Conservation (phyloP, 225 moss, liverwort and hornwort species). For the Polytrichum formosum region DNA sequence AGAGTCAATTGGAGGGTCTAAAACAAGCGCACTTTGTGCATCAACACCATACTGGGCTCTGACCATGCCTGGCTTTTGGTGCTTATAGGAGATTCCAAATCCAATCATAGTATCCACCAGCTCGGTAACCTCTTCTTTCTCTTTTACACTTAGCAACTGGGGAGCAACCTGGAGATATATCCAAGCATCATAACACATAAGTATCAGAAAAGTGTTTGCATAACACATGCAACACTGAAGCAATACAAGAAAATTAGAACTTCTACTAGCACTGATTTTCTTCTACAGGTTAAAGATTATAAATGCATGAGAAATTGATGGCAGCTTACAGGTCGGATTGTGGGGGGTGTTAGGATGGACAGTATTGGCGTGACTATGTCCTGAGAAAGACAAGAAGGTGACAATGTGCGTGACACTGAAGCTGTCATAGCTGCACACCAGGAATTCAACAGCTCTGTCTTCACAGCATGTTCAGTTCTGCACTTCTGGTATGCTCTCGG, state of each 20-base stretch:
- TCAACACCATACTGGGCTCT: constrained; percentile 29
- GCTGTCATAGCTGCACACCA: constrained; percentile 54
- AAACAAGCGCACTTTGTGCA: constrained; percentile 32
- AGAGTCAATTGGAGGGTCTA: constrained; percentile 48
- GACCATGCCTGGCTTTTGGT: constrained; percentile 32
- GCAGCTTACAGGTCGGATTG: constrained; percentile 47
- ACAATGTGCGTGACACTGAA: constrained; percentile 46
- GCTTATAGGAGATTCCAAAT: constrained; percentile 55
- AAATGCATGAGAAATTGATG: neutral
- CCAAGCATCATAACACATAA: constrained; percentile 4
- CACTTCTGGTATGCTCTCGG: constrained; percentile 44
- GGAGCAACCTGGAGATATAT: constrained; percentile 43
- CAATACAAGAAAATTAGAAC: neutral
- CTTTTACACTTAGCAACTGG: constrained; percentile 47
- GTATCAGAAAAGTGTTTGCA: neutral
- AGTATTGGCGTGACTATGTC: constrained; percentile 47
- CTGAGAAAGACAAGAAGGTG: constrained; percentile 44
- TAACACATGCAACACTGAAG: neutral
- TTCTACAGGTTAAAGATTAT: too few species aligned
- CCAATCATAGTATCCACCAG: constrained; percentile 62
- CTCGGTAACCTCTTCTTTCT: constrained; percentile 44
- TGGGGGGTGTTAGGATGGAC: constrained; percentile 52
- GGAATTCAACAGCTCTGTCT: constrained; percentile 53
- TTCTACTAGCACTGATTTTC: too few species aligned
- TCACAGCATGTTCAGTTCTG: constrained; percentile 40